These are phyloP conservation scores for Cyclotella atomus DNA, from an alignment of 108 stramenopile genomes.

Conservation along the genomic window DNA sequence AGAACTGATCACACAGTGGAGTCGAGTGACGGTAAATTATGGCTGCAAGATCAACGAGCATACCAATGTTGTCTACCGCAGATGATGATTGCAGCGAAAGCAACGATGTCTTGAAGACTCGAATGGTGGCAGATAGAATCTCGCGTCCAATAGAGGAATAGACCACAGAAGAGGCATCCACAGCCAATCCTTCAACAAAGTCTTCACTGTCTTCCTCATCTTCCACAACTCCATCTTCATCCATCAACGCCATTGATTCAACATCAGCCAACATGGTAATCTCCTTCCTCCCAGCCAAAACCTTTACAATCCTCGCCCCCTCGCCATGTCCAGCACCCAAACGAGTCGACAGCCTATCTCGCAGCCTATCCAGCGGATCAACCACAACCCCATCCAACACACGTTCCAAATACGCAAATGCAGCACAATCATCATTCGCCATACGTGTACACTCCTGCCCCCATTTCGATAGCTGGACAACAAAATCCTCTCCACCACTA, in stretches of 20 bases:
- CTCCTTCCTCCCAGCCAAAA: slow-evolving; percentile 20
- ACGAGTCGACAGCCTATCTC: background rate
- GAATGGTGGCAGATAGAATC: slow-evolving; percentile 58
- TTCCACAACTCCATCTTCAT: background rate
- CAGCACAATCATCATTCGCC: slow-evolving; percentile 62
- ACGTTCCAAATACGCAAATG: slow-evolving; percentile 56
- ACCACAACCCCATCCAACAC: slow-evolving; percentile 45
- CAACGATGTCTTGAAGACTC: slow-evolving; percentile 44
- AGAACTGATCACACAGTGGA: slow-evolving; percentile 60
- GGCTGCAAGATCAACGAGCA: slow-evolving; percentile 58
- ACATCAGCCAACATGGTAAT: slow-evolving; percentile 13
- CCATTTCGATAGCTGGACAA: slow-evolving; percentile 21
- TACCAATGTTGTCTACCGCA: slow-evolving; percentile 61
- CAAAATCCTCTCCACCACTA: background rate
- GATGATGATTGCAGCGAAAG: slow-evolving; percentile 29
- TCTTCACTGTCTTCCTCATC: slow-evolving; percentile 8
- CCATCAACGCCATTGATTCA: slow-evolving; percentile 3
- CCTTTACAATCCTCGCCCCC: slow-evolving; percentile 2
- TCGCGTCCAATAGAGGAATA: slow-evolving; percentile 72
- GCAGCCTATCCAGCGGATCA: slow-evolving; percentile 24
- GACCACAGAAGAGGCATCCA: slow-evolving; percentile 46
- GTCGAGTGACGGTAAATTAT: slow-evolving; percentile 56
- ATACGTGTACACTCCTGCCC: slow-evolving; percentile 45
- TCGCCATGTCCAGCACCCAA: background rate
- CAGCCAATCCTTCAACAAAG: background rate